Percentiles rank a stretch among this genome's conserved stretches.
Evolutionary conservation across 2,329 filamentous ascomycete species (phyloP).

Genomic region (Mycosphaerella arachidis): DNA sequence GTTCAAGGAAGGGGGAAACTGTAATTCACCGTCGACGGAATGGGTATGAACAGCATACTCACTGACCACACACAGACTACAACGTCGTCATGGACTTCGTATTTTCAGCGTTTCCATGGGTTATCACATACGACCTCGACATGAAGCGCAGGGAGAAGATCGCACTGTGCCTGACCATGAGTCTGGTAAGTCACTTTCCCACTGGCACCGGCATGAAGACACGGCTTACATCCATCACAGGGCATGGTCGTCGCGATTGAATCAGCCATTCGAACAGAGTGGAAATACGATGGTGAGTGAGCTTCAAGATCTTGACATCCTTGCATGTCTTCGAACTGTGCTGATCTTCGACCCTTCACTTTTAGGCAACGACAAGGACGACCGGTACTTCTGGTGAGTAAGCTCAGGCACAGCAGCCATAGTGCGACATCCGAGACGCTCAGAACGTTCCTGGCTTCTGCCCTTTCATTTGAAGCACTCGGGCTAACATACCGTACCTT

Average conservation of each 20-base stretch:
- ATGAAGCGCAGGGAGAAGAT: constrained; percentile 49
- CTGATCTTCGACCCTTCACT: no score
- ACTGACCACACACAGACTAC: constrained; percentile 39
- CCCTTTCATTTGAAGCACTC: no score
- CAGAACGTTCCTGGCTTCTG: no score
- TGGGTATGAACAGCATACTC: not conserved
- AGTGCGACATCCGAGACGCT: no score
- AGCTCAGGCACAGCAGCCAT: no score
- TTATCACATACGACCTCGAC: constrained; percentile 46
- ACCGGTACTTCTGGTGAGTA: constrained; percentile 42
- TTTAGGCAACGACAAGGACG: constrained; percentile 30
- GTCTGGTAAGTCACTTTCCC: constrained; percentile 28
- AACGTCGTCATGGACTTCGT: constrained; percentile 54
- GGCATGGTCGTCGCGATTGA: constrained; percentile 49
- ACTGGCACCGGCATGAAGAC: no score
- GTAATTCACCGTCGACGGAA: constrained; percentile 32
- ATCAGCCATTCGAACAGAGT: constrained; percentile 45
- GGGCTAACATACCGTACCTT: no score
- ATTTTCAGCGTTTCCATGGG: constrained; percentile 49
- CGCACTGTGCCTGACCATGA: constrained; percentile 49
- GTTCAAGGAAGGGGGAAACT: constrained; percentile 51
- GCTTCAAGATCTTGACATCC: constrained; percentile 30
- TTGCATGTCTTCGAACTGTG: no score
- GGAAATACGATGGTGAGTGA: constrained; percentile 43
- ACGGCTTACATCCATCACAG: not conserved